Percentiles rank a stretch among this genome's conserved stretches.
These are phyloP conservation scores for Rhodosporidiobolus sp. DNA, from an alignment of 768 basidiomycete genomes.

Conservation along the genomic window DNA sequence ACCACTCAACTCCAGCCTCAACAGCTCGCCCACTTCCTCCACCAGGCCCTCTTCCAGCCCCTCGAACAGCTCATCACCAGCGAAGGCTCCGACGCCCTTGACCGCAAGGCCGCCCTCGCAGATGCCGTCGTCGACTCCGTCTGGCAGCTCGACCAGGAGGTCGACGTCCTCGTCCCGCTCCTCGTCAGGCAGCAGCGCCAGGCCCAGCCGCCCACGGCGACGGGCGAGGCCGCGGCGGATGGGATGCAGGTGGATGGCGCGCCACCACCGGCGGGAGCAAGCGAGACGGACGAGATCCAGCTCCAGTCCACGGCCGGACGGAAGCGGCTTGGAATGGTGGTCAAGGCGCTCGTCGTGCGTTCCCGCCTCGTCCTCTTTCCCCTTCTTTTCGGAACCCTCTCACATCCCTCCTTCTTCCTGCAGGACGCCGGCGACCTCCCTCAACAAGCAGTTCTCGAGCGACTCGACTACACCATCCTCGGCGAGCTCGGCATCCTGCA, in stretches of 20 bases:
- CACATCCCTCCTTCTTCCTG: not conserved
- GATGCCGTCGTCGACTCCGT: conserved; percentile 73
- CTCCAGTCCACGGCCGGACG: conserved; percentile 66
- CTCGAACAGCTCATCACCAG: not conserved
- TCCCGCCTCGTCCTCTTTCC: not conserved
- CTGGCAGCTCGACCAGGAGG: conserved; percentile 73
- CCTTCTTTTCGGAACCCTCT: not conserved
- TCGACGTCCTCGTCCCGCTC: conserved; percentile 60
- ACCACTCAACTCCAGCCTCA: not conserved
- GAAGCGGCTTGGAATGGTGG: conserved; percentile 58
- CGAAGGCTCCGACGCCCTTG: not conserved
- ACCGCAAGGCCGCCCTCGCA: conserved; percentile 52
- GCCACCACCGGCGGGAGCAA: conserved; percentile 21
- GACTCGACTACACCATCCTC: conserved; percentile 66
- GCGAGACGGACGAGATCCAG: conserved; percentile 56
- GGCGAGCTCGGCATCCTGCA: conserved; percentile 54
- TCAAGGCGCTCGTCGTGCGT: conserved; percentile 57
- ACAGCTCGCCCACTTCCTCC: not conserved
- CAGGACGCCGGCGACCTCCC: conserved; percentile 63
- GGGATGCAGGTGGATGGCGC: conserved; percentile 47
- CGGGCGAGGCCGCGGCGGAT: conserved; percentile 34
- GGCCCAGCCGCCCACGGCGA: conserved; percentile 35
- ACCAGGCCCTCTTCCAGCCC: not conserved
- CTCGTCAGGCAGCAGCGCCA: conserved; percentile 1
- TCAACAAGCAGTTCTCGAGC: conserved; percentile 65